A percentile compares a stretch with the other conserved stretches of the same genome.
Conservation (phyloP, 169 alveolate genomes). For the Plasmodium fragile region DNA sequence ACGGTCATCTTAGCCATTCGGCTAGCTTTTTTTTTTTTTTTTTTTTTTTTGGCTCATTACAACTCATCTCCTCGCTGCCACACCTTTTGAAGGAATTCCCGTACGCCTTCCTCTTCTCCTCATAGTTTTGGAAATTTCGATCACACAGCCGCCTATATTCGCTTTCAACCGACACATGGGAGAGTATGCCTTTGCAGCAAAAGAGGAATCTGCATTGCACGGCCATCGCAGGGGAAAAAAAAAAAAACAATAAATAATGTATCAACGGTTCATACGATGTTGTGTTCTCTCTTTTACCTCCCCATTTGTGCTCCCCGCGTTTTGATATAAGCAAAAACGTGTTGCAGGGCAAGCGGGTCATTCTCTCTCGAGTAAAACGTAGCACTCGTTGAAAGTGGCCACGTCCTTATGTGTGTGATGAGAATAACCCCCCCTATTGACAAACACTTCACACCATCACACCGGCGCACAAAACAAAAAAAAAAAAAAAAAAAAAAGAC, state of each 20-base stretch:
- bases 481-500: background rate
- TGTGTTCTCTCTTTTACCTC: background rate
- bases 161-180: constrained; percentile 35
- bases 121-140: constrained; percentile 18
- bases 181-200: constrained; percentile 22
- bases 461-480: too few species aligned
- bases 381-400: background rate
- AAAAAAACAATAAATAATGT: background rate
- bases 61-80: background rate
- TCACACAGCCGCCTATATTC: constrained; percentile 51
- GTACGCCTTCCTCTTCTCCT: constrained; percentile 32
- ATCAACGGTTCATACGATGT: constrained; percentile 5
- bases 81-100: constrained; percentile 62
- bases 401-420: background rate
- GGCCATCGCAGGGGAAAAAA: background rate
- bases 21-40: background rate
- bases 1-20: background rate
- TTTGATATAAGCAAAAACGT: background rate
- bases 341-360: background rate
- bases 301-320: background rate
- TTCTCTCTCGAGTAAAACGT: background rate
- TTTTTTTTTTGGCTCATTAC: background rate
- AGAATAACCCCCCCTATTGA: background rate
- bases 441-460: background rate
- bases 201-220: constrained; percentile 15